Conservation (phyloP, 176 grass and related monocot genomes). For the Eremochloa ophiuroides region DNA sequence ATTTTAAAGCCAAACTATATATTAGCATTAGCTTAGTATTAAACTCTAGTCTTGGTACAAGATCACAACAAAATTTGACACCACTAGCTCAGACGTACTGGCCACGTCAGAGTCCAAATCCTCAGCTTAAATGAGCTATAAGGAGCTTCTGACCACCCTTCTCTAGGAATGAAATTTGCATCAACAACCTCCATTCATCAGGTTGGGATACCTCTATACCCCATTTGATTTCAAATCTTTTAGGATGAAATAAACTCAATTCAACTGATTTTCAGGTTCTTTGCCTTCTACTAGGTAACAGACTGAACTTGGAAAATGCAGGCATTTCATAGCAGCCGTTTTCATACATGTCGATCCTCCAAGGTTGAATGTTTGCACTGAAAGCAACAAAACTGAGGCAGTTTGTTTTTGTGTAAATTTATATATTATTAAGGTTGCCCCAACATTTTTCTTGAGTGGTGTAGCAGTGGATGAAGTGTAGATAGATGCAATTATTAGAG, state of each 20-base stretch:
- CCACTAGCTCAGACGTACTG: background rate
- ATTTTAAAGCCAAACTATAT: slow-evolving; percentile 27
- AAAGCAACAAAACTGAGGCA: background rate
- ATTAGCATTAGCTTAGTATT: slow-evolving; percentile 46
- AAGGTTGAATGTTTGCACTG: background rate
- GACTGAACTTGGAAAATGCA: background rate
- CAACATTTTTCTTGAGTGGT: background rate
- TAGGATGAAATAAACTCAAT: background rate
- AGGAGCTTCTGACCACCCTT: slow-evolving; percentile 1
- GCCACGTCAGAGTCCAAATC: slow-evolving; percentile 26
- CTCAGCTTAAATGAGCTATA: slow-evolving; percentile 26
- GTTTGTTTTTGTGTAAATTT: background rate
- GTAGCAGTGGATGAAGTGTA: background rate
- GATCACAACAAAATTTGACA: slow-evolving; percentile 28
- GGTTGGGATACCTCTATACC: background rate
- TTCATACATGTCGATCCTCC: background rate
- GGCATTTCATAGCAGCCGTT: background rate
- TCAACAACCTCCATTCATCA: slow-evolving; percentile 24
- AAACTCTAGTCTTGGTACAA: slow-evolving; percentile 30
- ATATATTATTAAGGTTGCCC: background rate
- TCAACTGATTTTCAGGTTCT: background rate
- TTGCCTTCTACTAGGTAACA: background rate
- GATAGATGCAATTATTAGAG: background rate
- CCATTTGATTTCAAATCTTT: background rate
- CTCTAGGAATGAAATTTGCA: slow-evolving; percentile 23